These are phyloP conservation scores for Didymella segeticola DNA, from an alignment of 2,329 filamentous ascomycete species.

Conservation along the genomic window DNA sequence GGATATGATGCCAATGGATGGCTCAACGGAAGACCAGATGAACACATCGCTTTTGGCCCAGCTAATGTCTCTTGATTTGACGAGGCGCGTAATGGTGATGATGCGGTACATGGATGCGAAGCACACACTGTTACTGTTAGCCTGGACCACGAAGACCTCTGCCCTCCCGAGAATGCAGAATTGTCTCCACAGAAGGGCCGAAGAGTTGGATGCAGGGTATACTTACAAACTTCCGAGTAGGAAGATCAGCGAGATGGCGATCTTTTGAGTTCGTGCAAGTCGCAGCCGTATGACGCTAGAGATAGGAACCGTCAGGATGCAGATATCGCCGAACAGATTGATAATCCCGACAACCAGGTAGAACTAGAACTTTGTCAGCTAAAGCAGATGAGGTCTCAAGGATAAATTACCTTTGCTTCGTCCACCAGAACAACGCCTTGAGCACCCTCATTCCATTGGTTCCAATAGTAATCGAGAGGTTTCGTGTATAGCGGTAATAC, in stretches of 20 bases:
- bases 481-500: constrained; percentile 28
- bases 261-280: constrained; percentile 30
- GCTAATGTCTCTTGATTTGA: constrained; percentile 28
- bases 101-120: constrained; percentile 38
- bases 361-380: constrained; percentile 23
- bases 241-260: constrained; percentile 33
- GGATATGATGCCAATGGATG: constrained; percentile 35
- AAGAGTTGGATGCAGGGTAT: background rate
- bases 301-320: constrained; percentile 21
- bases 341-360: constrained; percentile 34
- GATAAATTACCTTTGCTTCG: constrained; percentile 26
- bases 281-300: constrained; percentile 20
- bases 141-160: background rate
- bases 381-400: no score
- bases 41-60: constrained; percentile 40
- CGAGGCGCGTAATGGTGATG: constrained; percentile 31
- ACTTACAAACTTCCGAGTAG: constrained; percentile 36
- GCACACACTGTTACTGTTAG: constrained; percentile 23
- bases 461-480: constrained; percentile 30
- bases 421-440: constrained; percentile 25
- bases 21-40: constrained; percentile 37
- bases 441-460: constrained; percentile 25
- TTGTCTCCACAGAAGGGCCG: background rate
- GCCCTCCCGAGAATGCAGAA: background rate
- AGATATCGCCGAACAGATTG: constrained; percentile 34